A percentile compares a stretch with the other conserved stretches of the same genome.
Conservation (phyloP, 768 basidiomycete species). For the Lyophyllum shimeji region DNA sequence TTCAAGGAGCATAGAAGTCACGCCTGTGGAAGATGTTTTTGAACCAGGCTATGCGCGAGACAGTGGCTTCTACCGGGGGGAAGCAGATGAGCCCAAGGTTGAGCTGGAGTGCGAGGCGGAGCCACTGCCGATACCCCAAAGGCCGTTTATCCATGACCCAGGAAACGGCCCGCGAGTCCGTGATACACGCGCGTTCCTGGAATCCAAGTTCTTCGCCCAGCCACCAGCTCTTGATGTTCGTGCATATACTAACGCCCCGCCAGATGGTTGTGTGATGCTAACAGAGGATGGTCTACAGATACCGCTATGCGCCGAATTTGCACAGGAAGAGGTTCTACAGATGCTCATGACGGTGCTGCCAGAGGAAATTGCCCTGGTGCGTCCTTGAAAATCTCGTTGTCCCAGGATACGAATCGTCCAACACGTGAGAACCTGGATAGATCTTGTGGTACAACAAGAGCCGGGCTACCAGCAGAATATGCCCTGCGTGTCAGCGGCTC, state of each 20-base stretch:
- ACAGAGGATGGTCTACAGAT: constrained; percentile 32
- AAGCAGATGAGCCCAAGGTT: neutral
- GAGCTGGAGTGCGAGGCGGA: neutral
- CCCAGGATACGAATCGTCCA: neutral
- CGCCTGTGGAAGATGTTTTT: neutral
- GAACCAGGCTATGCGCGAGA: too few relatives aligned
- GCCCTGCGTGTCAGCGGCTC: constrained; percentile 74
- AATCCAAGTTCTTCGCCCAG: constrained; percentile 63
- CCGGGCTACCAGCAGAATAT: constrained; percentile 65
- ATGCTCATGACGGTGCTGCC: constrained; percentile 72
- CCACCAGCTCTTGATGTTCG: constrained; percentile 55
- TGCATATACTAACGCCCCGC: neutral
- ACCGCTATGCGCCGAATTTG: constrained; percentile 74
- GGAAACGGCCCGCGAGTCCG: constrained; percentile 79
- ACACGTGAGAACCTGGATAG: constrained; percentile 32
- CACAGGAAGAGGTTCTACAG: constrained; percentile 70
- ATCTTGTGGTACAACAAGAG: constrained; percentile 88
- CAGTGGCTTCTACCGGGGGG: constrained; percentile 8
- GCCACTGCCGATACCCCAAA: constrained; percentile 26
- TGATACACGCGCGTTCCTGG: constrained; percentile 62
- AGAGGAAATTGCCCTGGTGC: constrained; percentile 68
- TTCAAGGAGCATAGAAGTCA: neutral
- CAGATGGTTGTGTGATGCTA: neutral
- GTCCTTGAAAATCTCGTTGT: constrained; percentile 21
- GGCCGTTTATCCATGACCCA: constrained; percentile 73